Conservation (phyloP, 2,329 filamentous ascomycete species). For the Volutella citrinella region DNA sequence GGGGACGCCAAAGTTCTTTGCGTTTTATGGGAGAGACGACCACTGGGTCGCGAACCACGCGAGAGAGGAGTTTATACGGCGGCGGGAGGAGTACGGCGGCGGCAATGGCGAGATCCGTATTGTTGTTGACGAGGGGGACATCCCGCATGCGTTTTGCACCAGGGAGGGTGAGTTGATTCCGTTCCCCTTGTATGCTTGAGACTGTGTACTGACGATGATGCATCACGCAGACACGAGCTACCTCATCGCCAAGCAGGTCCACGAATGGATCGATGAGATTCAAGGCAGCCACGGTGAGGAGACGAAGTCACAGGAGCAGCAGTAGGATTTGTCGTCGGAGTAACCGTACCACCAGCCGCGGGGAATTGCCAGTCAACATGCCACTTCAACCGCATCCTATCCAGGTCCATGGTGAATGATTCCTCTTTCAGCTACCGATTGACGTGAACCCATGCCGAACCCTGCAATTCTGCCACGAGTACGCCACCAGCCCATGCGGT, state of each 20-base stretch:
- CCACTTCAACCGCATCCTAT: no score
- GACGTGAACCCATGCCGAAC: no score
- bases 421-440: no score
- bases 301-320: neutral
- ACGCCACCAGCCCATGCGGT: no score
- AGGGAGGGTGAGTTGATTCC: slow-evolving; percentile 32
- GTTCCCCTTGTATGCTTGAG: neutral
- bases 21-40: slow-evolving; percentile 59
- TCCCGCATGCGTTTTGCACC: slow-evolving; percentile 61
- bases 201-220: slow-evolving; percentile 3
- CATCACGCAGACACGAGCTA: slow-evolving; percentile 26
- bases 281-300: slow-evolving; percentile 9
- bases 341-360: no score
- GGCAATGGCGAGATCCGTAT: slow-evolving; percentile 43
- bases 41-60: slow-evolving; percentile 59
- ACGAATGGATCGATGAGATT: slow-evolving; percentile 28
- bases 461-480: no score
- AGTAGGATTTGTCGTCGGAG: neutral
- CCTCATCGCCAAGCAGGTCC: slow-evolving; percentile 27
- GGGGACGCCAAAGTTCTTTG: slow-evolving; percentile 48
- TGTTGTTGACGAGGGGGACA: slow-evolving; percentile 51
- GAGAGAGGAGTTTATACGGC: slow-evolving; percentile 54
- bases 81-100: slow-evolving; percentile 29
- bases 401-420: no score
- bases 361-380: no score